These are phyloP conservation scores for Hygrophila difformis DNA, from an alignment of 257 asterid species.

Conservation along the genomic window DNA sequence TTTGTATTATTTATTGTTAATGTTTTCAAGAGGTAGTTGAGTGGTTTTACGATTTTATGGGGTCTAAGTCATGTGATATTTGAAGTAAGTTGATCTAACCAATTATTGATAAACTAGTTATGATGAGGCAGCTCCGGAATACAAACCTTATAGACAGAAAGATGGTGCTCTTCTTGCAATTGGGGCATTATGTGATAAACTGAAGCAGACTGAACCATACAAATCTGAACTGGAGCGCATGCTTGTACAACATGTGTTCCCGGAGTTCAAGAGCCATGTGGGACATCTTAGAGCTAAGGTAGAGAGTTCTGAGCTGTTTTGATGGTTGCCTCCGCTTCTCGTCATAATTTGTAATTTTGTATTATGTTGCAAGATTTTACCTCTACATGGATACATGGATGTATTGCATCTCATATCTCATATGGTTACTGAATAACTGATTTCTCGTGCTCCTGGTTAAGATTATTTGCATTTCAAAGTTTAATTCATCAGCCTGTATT, in stretches of 20 bases:
- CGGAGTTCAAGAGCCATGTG: conserved; percentile 79
- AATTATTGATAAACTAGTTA: conserved; percentile 38
- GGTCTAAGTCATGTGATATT: too few species aligned
- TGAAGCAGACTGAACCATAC: conserved; percentile 90
- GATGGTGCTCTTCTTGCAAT: conserved; percentile 98
- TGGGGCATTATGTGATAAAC: conserved; percentile 91
- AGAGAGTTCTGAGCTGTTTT: conserved; percentile 21
- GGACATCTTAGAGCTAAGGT: conserved; percentile 99
- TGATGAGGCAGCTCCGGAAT: conserved; percentile 60
- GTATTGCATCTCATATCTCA: not conserved
- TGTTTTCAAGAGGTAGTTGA: conserved; percentile 72
- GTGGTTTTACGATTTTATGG: too few species aligned
- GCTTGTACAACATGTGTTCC: conserved; percentile 95
- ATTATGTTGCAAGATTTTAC: too few species aligned
- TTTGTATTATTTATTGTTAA: conserved; percentile 74
- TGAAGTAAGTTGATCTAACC: not conserved
- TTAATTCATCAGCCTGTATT: not conserved
- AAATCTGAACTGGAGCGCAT: conserved; percentile 87
- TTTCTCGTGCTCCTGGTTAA: not conserved
- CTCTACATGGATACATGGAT: too few species aligned
- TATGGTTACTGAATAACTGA: too few species aligned
- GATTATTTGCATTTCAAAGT: not conserved
- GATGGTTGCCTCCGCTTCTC: too few species aligned
- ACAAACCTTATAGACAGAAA: conserved; percentile 77
- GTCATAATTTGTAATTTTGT: too few species aligned